Evolutionary conservation across 2,329 filamentous ascomycete species (phyloP), one percentile per base, ranked within the genome.

Genomic region (Colletotrichum zoysiae): DNA sequence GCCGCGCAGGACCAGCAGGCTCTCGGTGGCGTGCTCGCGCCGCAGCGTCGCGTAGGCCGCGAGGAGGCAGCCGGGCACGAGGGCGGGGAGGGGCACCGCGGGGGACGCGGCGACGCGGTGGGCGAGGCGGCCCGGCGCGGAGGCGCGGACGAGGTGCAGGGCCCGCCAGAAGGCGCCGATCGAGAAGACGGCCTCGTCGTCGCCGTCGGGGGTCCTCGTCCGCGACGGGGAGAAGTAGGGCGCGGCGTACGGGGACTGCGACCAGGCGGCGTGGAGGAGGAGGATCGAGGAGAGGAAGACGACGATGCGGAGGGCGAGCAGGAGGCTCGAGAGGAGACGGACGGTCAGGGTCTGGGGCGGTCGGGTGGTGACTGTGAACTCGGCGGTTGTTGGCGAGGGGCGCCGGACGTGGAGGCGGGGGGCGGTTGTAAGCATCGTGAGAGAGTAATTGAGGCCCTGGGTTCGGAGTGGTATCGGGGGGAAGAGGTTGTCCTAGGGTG

Each of bases 301-400:
- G 26, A 82, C 74, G 40, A 87, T 70, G 44, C 87, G 84, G 42
- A 84, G 62, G 67, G 85, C 76, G 71, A 85, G 77, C 48, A 87
- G 81, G 56, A 86, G 74, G 56, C 79, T 72, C 62, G 86, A 80
- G 26, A 87, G 78, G 44, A 87, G 74, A 51, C 84, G 86, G 8
- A 87, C 81, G 2, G 86, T 77, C 20, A 87, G 72, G 0, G 87
- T 87, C 5, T 83, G 79, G 0, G 84, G 82, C 0, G 93, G 90
- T 56, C 90, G 89, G 70, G 95, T 98, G 46, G 95, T 96, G 67
- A 98, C 93, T 40, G 93, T 97, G 86, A 95, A 98, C 75, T 93
- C 92, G 79, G 93, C 91, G n/a, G 96, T 97, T 3, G 95, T 97
- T 58, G 94, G 92, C 33, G 96, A 95, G 61, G 93, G 93, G 30